A percentile compares a stretch with the other conserved stretches of the same genome.
These are phyloP conservation scores for Drechslerella coelobrocha DNA, from an alignment of 2,329 filamentous ascomycete genomes.

Conservation along the genomic window DNA sequence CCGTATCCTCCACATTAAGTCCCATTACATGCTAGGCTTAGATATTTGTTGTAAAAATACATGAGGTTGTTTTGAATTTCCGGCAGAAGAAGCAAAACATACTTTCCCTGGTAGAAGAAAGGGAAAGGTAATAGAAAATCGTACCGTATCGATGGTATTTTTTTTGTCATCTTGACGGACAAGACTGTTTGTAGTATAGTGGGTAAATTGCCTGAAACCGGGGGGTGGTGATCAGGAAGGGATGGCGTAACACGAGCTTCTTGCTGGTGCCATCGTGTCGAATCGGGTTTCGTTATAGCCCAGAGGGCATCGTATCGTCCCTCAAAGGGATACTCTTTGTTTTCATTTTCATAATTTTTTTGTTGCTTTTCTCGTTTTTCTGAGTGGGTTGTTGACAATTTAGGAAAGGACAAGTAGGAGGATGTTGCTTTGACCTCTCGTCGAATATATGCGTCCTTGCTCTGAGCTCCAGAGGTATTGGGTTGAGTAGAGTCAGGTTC, in stretches of 20 bases:
- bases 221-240: neutral
- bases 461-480: too few relatives aligned
- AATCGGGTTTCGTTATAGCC: neutral
- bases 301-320: too few relatives aligned
- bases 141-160: neutral
- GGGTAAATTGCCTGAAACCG: neutral
- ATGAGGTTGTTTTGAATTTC: neutral
- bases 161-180: neutral
- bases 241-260: too few relatives aligned
- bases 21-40: neutral
- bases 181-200: neutral
- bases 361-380: neutral
- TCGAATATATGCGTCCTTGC: neutral
- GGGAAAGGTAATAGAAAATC: neutral
- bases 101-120: neutral
- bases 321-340: too few relatives aligned
- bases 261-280: too few relatives aligned
- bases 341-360: conserved; percentile 1
- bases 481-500: too few relatives aligned
- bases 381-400: neutral
- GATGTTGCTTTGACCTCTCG: neutral
- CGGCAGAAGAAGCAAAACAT: neutral
- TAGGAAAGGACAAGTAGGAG: neutral
- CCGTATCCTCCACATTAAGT: conserved; percentile 1
- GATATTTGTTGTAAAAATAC: neutral